phyloP scores from a whole-genome alignment of 2,329 filamentous ascomycete species.

The Chaetothyriales sp. region DNA sequence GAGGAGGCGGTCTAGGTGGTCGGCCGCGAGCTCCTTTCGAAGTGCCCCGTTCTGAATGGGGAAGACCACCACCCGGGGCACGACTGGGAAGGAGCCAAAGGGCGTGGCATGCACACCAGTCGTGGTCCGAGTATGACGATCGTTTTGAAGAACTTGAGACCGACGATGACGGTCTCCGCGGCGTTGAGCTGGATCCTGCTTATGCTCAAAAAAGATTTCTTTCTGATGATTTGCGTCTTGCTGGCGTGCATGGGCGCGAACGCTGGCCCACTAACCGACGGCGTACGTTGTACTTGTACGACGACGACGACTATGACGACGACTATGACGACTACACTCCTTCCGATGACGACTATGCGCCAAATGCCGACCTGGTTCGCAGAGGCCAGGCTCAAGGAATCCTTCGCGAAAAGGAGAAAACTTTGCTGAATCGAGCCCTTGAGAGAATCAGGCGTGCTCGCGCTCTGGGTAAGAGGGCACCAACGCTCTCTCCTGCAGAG shows the following conservation, averaged over 20 bases:
- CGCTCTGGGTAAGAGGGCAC: slow-evolving; percentile 60
- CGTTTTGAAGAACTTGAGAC: slow-evolving; percentile 29
- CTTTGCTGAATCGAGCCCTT: slow-evolving; percentile 62
- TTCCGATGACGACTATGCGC: slow-evolving; percentile 37
- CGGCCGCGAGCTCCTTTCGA: slow-evolving; percentile 94
- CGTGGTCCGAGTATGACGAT: slow-evolving; percentile 34
- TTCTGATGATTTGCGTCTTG: slow-evolving; percentile 49
- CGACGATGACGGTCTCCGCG: slow-evolving; percentile 40
- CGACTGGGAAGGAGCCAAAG: slow-evolving; percentile 49
- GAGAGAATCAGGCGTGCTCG: slow-evolving; percentile 68
- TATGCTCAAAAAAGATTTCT: slow-evolving; percentile 36
- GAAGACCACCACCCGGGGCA: slow-evolving; percentile 99
- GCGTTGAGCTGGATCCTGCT: slow-evolving; percentile 37
- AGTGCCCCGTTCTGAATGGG: slow-evolving; percentile 69
- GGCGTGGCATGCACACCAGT: slow-evolving; percentile 37
- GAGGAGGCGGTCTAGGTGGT: slow-evolving; percentile 99
- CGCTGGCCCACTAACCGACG: slow-evolving; percentile 28
- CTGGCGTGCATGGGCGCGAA: slow-evolving; percentile 43
- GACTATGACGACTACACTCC: slow-evolving; percentile 31
- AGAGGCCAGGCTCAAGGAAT: slow-evolving; percentile 38
- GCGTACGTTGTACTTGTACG: slow-evolving; percentile 20
- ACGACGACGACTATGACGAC: slow-evolving; percentile 34
- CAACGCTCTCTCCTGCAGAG: slow-evolving; percentile 67
- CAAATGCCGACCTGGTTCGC: slow-evolving; percentile 37
- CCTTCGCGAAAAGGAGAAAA: slow-evolving; percentile 55